Base-by-base conservation (phyloP, 805 yeast genomes). In the Cyberlindnera bimundalis region DNA sequence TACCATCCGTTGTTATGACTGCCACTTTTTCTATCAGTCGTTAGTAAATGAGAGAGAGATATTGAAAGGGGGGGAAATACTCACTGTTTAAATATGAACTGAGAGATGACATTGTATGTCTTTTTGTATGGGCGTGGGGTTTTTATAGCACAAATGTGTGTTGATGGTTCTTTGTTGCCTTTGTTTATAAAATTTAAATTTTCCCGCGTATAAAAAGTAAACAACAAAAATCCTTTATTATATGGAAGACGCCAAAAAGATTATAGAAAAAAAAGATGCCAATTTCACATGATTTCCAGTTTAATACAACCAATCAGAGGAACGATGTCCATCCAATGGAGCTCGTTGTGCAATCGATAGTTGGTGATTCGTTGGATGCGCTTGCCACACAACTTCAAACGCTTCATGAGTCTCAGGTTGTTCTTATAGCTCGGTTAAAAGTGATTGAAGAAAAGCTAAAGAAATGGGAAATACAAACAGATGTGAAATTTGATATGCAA, bases 1-100 rank as follows among this genome's bases (percentile, higher is more conserved):
- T 63, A 10, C 82, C 84, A 48, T 77, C 82, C 6, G 79, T 66
- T 3, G 82, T 76, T 33, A 79, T 62, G 23, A 79, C 69, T 39
- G 78, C 71, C 12, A 79, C 79, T 48, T 65, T 65, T 50, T 72
- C 78, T 64, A 53, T 41, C 6, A 16, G 18, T 23, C 11, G 45
- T 37, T 37, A 40, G 45, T 38, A 41, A 29, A 3, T 10, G 24
- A 10, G n/a, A 12, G 28, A 12, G 6, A 26, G n/a, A n/a, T n/a
- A n/a, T n/a, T n/a, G n/a, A n/a, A n/a, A n/a, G n/a, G n/a, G n/a
- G n/a, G n/a, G n/a, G 25, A 8, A 8, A 2, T 6, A 50, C 59
- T 24, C 24, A 55, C 60, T 49, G 33, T 55, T 46, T 6, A 53
- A 37, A 30, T 45, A 55, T 23, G 44, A 52, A 31, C 46, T 53